Percentiles rank a stretch among this genome's conserved stretches.
Evolutionary conservation across 2,329 filamentous ascomycete species (phyloP).

Genomic region (Ophiostoma populinum): DNA sequence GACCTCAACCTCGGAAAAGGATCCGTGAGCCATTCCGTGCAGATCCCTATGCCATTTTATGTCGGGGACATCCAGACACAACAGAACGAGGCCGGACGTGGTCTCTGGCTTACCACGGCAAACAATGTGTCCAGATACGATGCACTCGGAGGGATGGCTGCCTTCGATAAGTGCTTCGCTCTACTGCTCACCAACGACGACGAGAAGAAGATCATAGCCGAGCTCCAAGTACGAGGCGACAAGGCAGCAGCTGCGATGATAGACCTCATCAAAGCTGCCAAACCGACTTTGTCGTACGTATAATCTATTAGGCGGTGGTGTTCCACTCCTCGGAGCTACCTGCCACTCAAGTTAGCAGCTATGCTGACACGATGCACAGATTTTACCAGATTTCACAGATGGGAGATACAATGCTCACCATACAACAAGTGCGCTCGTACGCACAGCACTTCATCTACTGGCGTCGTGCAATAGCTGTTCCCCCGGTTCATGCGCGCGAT

Average conservation of each 20-base stretch:
- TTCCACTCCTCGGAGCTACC: not conserved
- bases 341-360: too few relatives aligned
- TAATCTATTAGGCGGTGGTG: too few relatives aligned
- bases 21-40: slow-evolving; percentile 42
- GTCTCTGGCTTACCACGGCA: slow-evolving; percentile 75
- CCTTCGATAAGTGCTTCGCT: slow-evolving; percentile 72
- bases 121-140: slow-evolving; percentile 58
- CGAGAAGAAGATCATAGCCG: slow-evolving; percentile 53
- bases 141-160: slow-evolving; percentile 44
- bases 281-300: slow-evolving; percentile 44
- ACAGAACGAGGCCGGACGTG: slow-evolving; percentile 45
- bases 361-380: slow-evolving; percentile 10
- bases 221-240: slow-evolving; percentile 61
- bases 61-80: slow-evolving; percentile 55
- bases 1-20: slow-evolving; percentile 50
- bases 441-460: slow-evolving; percentile 92
- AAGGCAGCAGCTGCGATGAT: slow-evolving; percentile 62
- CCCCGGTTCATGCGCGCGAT: slow-evolving; percentile 76
- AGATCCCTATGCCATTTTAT: slow-evolving; percentile 49
- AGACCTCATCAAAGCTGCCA: slow-evolving; percentile 63
- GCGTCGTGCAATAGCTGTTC: slow-evolving; percentile 81
- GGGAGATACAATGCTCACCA: slow-evolving; percentile 48
- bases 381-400: slow-evolving; percentile 52
- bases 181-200: slow-evolving; percentile 74
- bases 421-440: slow-evolving; percentile 69